Evolutionary conservation across 495 filamentous ascomycete genomes (phyloP), one percentile per base, ranked within the genome.

Genomic region (Penicillium macrosclerotiorum): DNA sequence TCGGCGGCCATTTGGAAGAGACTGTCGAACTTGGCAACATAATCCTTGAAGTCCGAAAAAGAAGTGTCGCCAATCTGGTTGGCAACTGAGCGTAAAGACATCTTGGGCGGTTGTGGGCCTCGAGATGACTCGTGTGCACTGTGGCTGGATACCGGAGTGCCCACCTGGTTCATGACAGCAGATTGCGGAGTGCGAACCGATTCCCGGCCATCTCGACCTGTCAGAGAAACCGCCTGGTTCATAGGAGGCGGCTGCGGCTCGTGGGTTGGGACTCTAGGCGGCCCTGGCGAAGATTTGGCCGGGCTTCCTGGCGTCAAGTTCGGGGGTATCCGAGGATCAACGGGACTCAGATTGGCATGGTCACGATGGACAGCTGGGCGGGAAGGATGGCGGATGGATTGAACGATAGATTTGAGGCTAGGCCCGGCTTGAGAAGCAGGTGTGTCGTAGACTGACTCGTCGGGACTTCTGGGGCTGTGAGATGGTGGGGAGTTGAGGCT

Each of bases 1-100:
- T 92, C 86, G 3, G 88, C 83, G 35, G 89, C 83, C 9, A 86
- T 63, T 20, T 75, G 69, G 56, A 94, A 88, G 5, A 89, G 69
- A 47, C 79, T 77, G 42, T 79, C 77, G 52, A 89, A 74, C 58
- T 84, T 84, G 24, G 72, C 72, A 14, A 85, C 82, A 26, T 87
- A 82, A 3, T 62, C 46, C 23, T 82, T 77, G 53, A 95, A 91
- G 3, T 83, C 77, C 1, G 73, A 59, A 49, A 91, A 69, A 0
- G 89, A 84, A 36, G 79, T 79, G 29, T 89, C 83, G 11, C 75
- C 76, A 26, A 73, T 50, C 20, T 73, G 68, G 30, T 60, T 72
- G 26, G 72, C 72, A 32, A 71, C 47, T 0, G 62, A 60, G 1
- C 67, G 63, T 16, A 73, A 42, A n/a, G 69, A 69, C 23, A 64